Conservation (phyloP, 306 rosid genomes). For the Glycine tomentella region DNA sequence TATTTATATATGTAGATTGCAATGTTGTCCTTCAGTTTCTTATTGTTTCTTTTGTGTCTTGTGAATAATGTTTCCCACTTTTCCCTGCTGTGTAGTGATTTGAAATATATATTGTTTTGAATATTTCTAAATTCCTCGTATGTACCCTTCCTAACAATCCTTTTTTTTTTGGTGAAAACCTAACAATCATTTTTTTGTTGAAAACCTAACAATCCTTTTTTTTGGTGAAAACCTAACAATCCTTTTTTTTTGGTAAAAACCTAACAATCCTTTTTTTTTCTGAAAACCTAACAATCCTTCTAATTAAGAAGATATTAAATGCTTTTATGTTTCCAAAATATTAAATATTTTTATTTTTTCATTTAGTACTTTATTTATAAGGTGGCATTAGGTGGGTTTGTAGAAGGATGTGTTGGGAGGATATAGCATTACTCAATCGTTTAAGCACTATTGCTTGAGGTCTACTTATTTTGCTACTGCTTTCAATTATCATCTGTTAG, state of each 20-base stretch:
- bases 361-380: not conserved
- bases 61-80: slow-evolving; percentile 13
- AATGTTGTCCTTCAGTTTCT: slow-evolving; percentile 26
- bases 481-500: not conserved
- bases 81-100: not conserved
- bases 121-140: not conserved
- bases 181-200: too few species aligned
- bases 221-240: not conserved
- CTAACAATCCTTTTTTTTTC: too few species aligned
- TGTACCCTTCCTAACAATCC: not conserved
- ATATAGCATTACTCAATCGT: not conserved
- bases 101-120: slow-evolving; percentile 17
- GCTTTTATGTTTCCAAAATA: not conserved
- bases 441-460: not conserved
- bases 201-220: too few species aligned
- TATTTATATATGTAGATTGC: slow-evolving; percentile 21
- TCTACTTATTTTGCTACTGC: slow-evolving; percentile 8
- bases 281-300: not conserved
- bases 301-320: not conserved
- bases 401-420: not conserved
- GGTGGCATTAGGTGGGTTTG: not conserved
- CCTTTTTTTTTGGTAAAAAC: too few species aligned
- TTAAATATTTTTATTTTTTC: not conserved
- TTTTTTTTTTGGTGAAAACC: not conserved
- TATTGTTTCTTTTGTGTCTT: slow-evolving; percentile 31